Evolutionary conservation across 768 basidiomycete genomes (phyloP).

Genomic region (Suillus bovinus): DNA sequence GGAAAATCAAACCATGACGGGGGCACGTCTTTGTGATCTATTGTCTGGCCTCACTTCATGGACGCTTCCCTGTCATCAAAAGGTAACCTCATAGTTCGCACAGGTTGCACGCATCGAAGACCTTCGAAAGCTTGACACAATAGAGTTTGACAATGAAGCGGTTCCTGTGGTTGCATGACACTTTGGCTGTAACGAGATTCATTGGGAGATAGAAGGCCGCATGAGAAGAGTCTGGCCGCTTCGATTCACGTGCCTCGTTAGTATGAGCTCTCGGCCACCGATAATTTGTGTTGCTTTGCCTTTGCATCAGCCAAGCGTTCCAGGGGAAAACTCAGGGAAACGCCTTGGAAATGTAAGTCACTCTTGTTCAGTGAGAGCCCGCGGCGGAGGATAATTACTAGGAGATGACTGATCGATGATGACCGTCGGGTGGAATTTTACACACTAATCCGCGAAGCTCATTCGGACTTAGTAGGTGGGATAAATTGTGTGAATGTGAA

Average conservation of each 20-base stretch:
- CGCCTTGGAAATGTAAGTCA: background rate
- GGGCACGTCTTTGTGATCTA: background rate
- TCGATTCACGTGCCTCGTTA: background rate
- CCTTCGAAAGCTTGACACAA: conserved; percentile 5
- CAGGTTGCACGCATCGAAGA: background rate
- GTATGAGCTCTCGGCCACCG: background rate
- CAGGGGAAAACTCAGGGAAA: background rate
- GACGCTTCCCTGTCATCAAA: background rate
- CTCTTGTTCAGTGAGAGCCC: background rate
- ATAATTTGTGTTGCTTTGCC: background rate
- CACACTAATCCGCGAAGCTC: background rate
- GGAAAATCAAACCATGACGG: conserved; percentile 1
- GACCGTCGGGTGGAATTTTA: background rate
- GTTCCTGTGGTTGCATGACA: conserved; percentile 6
- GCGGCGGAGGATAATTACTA: background rate
- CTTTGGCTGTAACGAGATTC: background rate
- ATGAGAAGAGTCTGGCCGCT: background rate
- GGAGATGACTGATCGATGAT: background rate
- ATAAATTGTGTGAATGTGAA: background rate
- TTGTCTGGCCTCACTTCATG: background rate
- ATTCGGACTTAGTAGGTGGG: background rate
- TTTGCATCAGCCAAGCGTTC: background rate
- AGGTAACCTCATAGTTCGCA: background rate
- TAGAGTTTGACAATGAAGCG: conserved; percentile 1
- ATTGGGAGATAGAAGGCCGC: conserved; percentile 1